Evolutionary conservation across 306 rosid genomes (phyloP), one percentile per base, ranked within the genome.

Genomic region (Cyamopsis tetragonoloba): DNA sequence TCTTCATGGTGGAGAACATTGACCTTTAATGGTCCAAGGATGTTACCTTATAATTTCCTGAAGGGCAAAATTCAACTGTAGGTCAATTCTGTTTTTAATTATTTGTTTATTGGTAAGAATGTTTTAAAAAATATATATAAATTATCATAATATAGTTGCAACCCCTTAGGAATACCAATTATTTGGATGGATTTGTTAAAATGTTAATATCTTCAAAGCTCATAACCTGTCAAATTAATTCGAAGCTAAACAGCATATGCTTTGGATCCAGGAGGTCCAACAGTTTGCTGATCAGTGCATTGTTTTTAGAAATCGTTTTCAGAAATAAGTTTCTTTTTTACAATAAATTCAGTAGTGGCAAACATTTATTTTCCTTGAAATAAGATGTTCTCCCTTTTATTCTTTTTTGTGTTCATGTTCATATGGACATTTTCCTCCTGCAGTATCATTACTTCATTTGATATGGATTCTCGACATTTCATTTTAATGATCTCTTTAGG

Each of bases 41-140:
- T 37, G 31, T 47, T 41, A 47, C 39, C 37, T 47, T 24, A 31
- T 26, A 32, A 67, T 58, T 64, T 53, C 56, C 49, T 22, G 19
- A 48, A 59, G 14, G 27, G 44, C 54, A 54, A 53, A 44, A 46
- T 64, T 63, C 17, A 26, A 34, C 53, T 34, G 67, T 46, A 31
- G 54, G 54, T 24, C 28, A 17, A 31, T 17, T 77, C 34, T 32
- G 10, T 17, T n/a, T 14, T 22, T 24, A 37, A 3, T 32, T 44
- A n/a, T n/a, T n/a, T n/a, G n/a, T n/a, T n/a, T n/a, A n/a, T 14
- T 41, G 24, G 66, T 34, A 14, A 53, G 8, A 12, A 13, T 4
- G 42, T 65, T 56, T 26, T 67, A 27, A 14, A 11, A 44, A 55
- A 26, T 75, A 35, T 51, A 47, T 59, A 19, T 28, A 62, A 73